Conservation (phyloP, 1,139 yeast genomes). For the Diutina sp. region DNA sequence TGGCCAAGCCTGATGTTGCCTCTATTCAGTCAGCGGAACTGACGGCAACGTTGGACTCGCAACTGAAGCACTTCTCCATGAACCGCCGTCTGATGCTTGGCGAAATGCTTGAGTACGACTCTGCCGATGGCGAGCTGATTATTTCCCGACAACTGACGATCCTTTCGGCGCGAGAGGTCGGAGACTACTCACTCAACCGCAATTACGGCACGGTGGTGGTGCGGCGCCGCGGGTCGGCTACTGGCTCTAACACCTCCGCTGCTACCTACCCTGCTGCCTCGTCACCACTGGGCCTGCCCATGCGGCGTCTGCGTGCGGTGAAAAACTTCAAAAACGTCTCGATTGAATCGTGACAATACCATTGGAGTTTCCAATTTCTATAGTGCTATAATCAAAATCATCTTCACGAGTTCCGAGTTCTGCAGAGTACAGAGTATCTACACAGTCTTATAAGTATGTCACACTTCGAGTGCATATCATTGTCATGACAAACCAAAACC, state of each 20-base stretch:
- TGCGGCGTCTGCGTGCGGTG: neutral
- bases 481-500: neutral
- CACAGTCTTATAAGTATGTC: neutral
- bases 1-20: neutral
- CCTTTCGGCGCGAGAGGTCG: neutral
- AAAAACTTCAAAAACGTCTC: neutral
- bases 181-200: neutral
- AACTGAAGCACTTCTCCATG: neutral
- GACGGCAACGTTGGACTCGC: neutral
- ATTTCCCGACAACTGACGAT: conserved; percentile 4
- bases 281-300: neutral
- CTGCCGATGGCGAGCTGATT: conserved; percentile 14
- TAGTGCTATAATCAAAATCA: no score
- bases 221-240: conserved; percentile 2
- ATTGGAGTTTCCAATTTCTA: neutral
- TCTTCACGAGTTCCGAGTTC: neutral
- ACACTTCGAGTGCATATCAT: neutral
- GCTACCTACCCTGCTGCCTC: neutral
- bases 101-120: conserved; percentile 33
- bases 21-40: neutral
- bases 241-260: neutral
- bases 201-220: neutral
- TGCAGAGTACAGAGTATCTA: neutral
- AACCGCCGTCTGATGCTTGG: conserved; percentile 32
- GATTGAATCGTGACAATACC: neutral